A percentile compares a stretch with the other conserved stretches of the same genome.
These are phyloP conservation scores for Podospora tetraspora DNA, from an alignment of 495 filamentous ascomycete genomes.

Conservation along the genomic window DNA sequence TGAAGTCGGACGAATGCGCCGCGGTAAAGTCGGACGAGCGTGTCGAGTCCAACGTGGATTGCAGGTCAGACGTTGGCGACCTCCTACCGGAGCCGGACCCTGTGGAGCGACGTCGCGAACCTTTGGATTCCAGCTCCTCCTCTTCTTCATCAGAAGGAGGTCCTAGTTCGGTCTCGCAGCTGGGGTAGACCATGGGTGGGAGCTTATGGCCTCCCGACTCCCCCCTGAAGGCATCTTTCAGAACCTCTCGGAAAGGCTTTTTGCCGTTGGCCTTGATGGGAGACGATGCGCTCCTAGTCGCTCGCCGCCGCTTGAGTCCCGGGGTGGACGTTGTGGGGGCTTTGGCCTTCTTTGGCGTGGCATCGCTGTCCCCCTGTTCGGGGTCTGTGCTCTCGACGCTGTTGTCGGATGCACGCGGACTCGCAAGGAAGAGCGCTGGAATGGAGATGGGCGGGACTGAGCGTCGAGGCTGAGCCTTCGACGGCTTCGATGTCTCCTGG, in stretches of 20 bases:
- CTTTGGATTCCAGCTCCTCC: constrained; percentile 8
- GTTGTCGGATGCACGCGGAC: background rate
- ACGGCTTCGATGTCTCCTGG: background rate
- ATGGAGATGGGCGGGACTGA: background rate
- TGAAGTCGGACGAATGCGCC: constrained; percentile 21
- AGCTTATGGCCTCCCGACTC: constrained; percentile 44
- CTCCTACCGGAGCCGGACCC: constrained; percentile 22
- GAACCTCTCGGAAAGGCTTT: constrained; percentile 43
- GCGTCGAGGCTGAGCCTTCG: background rate
- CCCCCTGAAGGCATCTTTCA: constrained; percentile 52
- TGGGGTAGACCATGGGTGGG: constrained; percentile 41
- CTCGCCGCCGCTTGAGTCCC: constrained; percentile 43
- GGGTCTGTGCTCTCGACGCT: constrained; percentile 14
- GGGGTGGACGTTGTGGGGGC: constrained; percentile 26
- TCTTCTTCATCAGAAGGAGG: constrained; percentile 26
- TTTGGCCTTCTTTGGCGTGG: constrained; percentile 28
- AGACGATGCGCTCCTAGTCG: constrained; percentile 40
- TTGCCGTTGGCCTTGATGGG: constrained; percentile 36
- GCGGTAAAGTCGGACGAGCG: constrained; percentile 23
- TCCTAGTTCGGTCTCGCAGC: constrained; percentile 36
- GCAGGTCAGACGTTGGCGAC: constrained; percentile 31
- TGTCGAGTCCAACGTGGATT: constrained; percentile 30
- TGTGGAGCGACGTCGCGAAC: constrained; percentile 25
- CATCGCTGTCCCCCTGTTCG: constrained; percentile 23
- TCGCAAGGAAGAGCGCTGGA: background rate